Conservation (phyloP, 1,284 basidiomycete species). For the Trichosporon sp. region DNA sequence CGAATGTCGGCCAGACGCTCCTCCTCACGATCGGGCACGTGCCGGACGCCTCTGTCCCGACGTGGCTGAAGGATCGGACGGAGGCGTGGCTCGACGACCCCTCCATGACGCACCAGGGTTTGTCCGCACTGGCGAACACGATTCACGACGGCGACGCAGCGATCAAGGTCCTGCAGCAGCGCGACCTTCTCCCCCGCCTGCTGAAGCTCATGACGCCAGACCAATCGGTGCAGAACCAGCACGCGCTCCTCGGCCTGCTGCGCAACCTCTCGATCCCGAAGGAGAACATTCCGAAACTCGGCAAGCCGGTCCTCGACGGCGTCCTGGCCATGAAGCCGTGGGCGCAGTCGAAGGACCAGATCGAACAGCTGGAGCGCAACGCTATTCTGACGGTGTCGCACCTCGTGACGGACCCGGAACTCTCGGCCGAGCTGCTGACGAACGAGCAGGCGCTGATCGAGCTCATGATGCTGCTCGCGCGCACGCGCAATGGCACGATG, state of each 20-base stretch:
- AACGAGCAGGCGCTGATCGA: slow-evolving; percentile 13
- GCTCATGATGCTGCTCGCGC: slow-evolving; percentile 9
- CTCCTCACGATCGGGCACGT: slow-evolving; percentile 15
- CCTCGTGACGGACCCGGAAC: neutral
- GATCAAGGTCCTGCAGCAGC: neutral
- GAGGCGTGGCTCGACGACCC: slow-evolving; percentile 20
- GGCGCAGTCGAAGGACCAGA: slow-evolving; percentile 1
- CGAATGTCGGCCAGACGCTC: slow-evolving; percentile 13
- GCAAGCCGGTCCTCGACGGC: slow-evolving; percentile 11
- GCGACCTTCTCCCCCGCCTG: slow-evolving; percentile 4
- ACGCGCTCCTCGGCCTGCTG: slow-evolving; percentile 22
- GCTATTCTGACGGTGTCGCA: slow-evolving; percentile 14
- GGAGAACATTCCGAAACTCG: slow-evolving; percentile 17
- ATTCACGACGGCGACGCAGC: slow-evolving; percentile 6
- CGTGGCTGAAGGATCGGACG: slow-evolving; percentile 5
- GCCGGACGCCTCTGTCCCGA: neutral
- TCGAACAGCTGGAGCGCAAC: slow-evolving; percentile 21
- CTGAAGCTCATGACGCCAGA: neutral
- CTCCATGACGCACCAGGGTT: neutral
- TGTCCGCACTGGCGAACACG: slow-evolving; percentile 10
- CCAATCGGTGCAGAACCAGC: neutral
- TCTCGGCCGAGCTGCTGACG: slow-evolving; percentile 13
- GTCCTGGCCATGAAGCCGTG: neutral
- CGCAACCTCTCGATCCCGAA: slow-evolving; percentile 23
- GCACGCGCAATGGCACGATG: slow-evolving; percentile 5